phyloP scores from a whole-genome alignment of 805 yeast genomes.

The Candida arabinofermentans region DNA sequence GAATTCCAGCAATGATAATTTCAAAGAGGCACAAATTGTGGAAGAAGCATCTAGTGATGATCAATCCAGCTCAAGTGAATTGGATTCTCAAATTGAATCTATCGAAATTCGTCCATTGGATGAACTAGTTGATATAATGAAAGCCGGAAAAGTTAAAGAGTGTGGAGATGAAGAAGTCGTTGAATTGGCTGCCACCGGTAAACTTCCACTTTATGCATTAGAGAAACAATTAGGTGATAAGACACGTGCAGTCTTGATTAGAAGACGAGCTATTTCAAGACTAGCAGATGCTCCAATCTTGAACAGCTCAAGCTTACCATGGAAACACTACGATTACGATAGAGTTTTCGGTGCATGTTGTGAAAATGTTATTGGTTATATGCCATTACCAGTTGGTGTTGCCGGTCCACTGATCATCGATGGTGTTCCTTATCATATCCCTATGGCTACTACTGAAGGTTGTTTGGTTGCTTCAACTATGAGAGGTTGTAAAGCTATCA shows the following conservation, averaged over 20 bases:
- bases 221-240: slow-evolving; percentile 89
- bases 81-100: slow-evolving; percentile 20
- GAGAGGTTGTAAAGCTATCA: slow-evolving; percentile 98
- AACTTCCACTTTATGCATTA: slow-evolving; percentile 86
- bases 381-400: slow-evolving; percentile 96
- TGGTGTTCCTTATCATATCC: slow-evolving; percentile 83
- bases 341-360: slow-evolving; percentile 98
- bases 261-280: slow-evolving; percentile 88
- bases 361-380: slow-evolving; percentile 94
- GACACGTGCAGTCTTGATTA: slow-evolving; percentile 87
- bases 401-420: slow-evolving; percentile 96
- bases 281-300: slow-evolving; percentile 79
- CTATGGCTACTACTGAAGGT: slow-evolving; percentile 99
- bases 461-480: slow-evolving; percentile 96
- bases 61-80: slow-evolving; percentile 30
- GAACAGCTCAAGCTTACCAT: slow-evolving; percentile 71
- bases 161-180: slow-evolving; percentile 73
- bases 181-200: slow-evolving; percentile 64
- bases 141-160: slow-evolving; percentile 65
- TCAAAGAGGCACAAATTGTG: slow-evolving; percentile 33
- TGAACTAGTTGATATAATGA: slow-evolving; percentile 56
- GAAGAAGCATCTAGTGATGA: slow-evolving; percentile 25
- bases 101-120: slow-evolving; percentile 46
- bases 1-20: slow-evolving; percentile 22
- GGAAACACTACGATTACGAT: slow-evolving; percentile 80